Evolutionary conservation across 192 early-diverging fungal genomes (phyloP).

Genomic region (Linnemannia hyalina): DNA sequence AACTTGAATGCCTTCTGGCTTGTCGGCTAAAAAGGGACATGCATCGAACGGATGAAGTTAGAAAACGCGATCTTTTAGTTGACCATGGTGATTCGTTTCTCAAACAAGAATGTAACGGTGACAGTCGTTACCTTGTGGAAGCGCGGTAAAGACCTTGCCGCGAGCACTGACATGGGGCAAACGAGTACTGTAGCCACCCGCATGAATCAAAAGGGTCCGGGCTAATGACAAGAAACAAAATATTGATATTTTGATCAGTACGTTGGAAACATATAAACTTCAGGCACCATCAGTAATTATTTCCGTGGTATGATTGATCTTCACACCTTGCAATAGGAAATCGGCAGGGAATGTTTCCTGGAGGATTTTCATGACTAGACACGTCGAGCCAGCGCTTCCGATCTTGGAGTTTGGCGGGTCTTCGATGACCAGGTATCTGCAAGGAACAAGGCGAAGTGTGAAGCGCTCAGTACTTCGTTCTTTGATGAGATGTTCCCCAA

Average conservation of each 20-base stretch:
- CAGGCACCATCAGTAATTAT: background rate
- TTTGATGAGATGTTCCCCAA: too few species aligned
- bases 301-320: background rate
- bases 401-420: constrained; percentile 57
- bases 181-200: constrained; percentile 59
- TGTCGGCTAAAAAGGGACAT: constrained; percentile 1
- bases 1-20: constrained; percentile 28
- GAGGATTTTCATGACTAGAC: constrained; percentile 46
- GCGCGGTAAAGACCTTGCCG: constrained; percentile 55
- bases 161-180: constrained; percentile 58
- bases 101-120: background rate
- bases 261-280: background rate
- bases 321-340: constrained; percentile 26
- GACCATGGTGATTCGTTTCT: too few species aligned
- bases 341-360: constrained; percentile 24
- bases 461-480: too few species aligned
- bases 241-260: background rate
- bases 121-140: constrained; percentile 41
- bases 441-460: too few species aligned
- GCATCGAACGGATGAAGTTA: background rate
- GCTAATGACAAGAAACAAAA: constrained; percentile 11
- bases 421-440: constrained; percentile 56
- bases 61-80: background rate
- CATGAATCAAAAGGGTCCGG: constrained; percentile 52
- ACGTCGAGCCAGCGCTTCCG: constrained; percentile 58